A percentile compares a stretch with the other conserved stretches of the same genome.
Conservation (phyloP, 2,329 filamentous ascomycete species). For the Daldinia sp. region DNA sequence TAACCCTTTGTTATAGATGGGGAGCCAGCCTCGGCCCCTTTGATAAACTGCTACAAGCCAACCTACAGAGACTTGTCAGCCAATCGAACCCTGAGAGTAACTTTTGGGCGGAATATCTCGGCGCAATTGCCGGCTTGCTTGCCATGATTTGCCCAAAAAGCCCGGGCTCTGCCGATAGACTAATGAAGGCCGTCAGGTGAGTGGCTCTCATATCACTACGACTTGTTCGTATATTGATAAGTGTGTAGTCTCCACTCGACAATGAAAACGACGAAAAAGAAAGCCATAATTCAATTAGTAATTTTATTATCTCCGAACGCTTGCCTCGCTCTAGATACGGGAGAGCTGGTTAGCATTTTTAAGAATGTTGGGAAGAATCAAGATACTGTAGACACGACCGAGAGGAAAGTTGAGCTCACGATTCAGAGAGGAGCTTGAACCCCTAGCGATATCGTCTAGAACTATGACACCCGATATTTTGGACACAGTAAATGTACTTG, state of each 20-base stretch:
- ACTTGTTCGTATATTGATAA: not conserved
- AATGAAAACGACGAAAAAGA: constrained; percentile 45
- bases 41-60: constrained; percentile 59
- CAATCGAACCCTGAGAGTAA: constrained; percentile 54
- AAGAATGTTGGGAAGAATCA: constrained; percentile 47
- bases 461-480: constrained; percentile 16
- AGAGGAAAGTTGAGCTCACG: constrained; percentile 46
- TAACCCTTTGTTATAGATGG: constrained; percentile 81
- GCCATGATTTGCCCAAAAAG: constrained; percentile 57
- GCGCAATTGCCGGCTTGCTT: constrained; percentile 60
- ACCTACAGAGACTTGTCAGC: constrained; percentile 58
- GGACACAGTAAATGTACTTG: constrained; percentile 25
- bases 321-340: constrained; percentile 38
- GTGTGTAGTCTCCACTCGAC: constrained; percentile 43
- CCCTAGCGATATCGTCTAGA: constrained; percentile 5
- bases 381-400: constrained; percentile 33
- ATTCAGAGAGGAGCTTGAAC: constrained; percentile 32
- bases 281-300: constrained; percentile 48
- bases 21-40: constrained; percentile 68
- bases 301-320: constrained; percentile 42
- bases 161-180: constrained; percentile 54
- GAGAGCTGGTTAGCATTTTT: constrained; percentile 46
- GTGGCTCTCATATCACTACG: constrained; percentile 35
- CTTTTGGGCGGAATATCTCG: constrained; percentile 68
- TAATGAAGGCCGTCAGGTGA: constrained; percentile 58